Conservation (phyloP, 225 moss, liverwort and hornwort genomes). For the Antitrichia curtipendula region DNA sequence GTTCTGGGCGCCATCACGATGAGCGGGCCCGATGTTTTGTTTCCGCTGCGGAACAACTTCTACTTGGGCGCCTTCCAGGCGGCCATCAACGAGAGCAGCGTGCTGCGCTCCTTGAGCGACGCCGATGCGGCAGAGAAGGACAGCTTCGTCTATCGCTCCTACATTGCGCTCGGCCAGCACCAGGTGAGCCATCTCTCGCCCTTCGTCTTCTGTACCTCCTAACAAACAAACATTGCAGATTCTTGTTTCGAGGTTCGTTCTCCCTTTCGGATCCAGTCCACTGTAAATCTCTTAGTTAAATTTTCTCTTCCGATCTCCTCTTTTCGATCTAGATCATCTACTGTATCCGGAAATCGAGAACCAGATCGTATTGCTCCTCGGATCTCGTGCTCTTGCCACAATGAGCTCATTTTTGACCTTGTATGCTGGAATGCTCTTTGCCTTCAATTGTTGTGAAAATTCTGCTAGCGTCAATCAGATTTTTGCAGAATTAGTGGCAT, state of each 20-base stretch:
- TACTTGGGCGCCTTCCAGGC: constrained; percentile 89
- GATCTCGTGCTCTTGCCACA: background rate
- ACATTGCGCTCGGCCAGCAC: constrained; percentile 81
- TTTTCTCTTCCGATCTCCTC: background rate
- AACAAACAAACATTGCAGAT: too few species aligned
- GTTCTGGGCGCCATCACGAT: constrained; percentile 18
- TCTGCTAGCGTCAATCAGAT: background rate
- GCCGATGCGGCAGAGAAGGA: constrained; percentile 60
- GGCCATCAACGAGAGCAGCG: constrained; percentile 88
- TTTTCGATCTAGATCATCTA: background rate
- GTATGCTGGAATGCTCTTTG: background rate
- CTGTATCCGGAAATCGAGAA: background rate
- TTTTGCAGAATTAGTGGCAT: background rate
- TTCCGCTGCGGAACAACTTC: constrained; percentile 78
- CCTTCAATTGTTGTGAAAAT: background rate
- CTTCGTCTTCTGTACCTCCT: background rate
- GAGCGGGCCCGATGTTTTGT: constrained; percentile 92
- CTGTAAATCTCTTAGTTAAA: background rate
- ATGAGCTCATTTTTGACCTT: background rate
- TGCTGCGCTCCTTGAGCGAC: constrained; percentile 39
- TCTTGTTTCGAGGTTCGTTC: background rate
- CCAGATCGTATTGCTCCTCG: background rate
- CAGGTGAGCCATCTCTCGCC: constrained; percentile 21
- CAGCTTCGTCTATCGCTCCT: constrained; percentile 72
- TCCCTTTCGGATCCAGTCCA: background rate